A percentile compares a stretch with the other conserved stretches of the same genome.
Conservation (phyloP, 352 stramenopile species). For the Pythium myriotylum region DNA sequence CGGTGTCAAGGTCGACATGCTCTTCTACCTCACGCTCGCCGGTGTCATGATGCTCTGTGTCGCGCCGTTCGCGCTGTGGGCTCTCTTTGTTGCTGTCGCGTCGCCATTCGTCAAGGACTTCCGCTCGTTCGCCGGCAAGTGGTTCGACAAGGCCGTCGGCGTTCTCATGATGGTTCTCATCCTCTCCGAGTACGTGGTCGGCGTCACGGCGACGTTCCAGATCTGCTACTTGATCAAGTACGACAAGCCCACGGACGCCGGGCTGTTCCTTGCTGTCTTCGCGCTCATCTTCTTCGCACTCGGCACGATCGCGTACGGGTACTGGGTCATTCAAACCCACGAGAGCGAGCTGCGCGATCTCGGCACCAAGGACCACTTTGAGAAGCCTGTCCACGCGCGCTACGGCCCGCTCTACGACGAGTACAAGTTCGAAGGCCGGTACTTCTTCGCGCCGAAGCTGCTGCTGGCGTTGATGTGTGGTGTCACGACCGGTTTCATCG, state of each 20-base stretch:
- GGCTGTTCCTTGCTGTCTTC: conserved; percentile 67
- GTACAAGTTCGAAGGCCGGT: conserved; percentile 85
- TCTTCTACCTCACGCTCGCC: conserved; percentile 81
- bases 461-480: conserved; percentile 72
- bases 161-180: conserved; percentile 86
- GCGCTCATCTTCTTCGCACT: conserved; percentile 71
- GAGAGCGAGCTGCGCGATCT: conserved; percentile 82
- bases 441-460: conserved; percentile 88
- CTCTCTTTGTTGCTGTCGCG: conserved; percentile 43
- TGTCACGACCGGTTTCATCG: conserved; percentile 83
- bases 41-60: conserved; percentile 57
- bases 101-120: conserved; percentile 64
- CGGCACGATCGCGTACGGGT: conserved; percentile 77
- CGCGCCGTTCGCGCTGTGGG: conserved; percentile 51
- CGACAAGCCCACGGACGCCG: conserved; percentile 47
- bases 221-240: conserved; percentile 84
- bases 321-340: conserved; percentile 71
- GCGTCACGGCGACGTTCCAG: conserved; percentile 81
- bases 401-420: conserved; percentile 88
- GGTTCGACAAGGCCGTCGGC: conserved; percentile 78
- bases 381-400: conserved; percentile 78
- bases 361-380: conserved; percentile 83
- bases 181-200: conserved; percentile 83
- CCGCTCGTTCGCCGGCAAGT: conserved; percentile 58
- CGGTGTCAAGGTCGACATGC: conserved; percentile 71